phyloP scores from a whole-genome alignment of 176 grass and related monocot genomes.

The Triticum monococcum region DNA sequence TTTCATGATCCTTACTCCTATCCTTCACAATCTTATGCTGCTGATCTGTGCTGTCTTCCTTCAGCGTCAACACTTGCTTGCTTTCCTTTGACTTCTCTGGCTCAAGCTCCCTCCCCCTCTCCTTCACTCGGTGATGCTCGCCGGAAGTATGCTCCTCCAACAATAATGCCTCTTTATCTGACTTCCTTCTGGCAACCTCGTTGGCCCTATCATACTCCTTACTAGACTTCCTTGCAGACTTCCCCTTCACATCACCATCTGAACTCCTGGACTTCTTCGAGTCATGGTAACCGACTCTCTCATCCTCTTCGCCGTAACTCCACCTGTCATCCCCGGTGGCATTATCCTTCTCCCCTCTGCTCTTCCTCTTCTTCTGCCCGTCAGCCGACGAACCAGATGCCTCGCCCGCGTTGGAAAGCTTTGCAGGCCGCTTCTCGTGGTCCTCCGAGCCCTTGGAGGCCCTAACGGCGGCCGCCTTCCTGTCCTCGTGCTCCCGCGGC shows the following conservation, averaged over 20 bases:
- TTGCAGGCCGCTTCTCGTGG: background rate
- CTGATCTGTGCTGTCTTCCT: background rate
- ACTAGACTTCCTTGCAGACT: background rate
- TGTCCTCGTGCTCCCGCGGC: background rate
- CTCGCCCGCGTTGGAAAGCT: background rate
- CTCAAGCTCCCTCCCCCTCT: background rate
- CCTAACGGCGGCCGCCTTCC: background rate
- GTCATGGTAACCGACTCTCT: background rate
- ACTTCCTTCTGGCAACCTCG: constrained; percentile 12
- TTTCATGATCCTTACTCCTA: constrained; percentile 13
- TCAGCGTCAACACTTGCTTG: background rate
- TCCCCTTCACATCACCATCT: constrained; percentile 8
- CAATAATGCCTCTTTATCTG: background rate
- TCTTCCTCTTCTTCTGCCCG: constrained; percentile 28
- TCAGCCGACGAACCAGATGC: background rate
- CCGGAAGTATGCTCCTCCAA: background rate
- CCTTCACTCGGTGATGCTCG: background rate
- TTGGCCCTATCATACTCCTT: constrained; percentile 7
- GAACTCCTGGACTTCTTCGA: constrained; percentile 15
- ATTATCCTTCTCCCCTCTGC: constrained; percentile 1
- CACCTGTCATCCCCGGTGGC: background rate
- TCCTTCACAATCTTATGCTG: constrained; percentile 24
- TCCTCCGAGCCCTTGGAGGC: background rate
- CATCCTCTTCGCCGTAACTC: background rate
- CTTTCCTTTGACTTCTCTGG: background rate